phyloP scores from a whole-genome alignment of 371 early-diverging fungal species.

The Sporodiniella umbellata region DNA sequence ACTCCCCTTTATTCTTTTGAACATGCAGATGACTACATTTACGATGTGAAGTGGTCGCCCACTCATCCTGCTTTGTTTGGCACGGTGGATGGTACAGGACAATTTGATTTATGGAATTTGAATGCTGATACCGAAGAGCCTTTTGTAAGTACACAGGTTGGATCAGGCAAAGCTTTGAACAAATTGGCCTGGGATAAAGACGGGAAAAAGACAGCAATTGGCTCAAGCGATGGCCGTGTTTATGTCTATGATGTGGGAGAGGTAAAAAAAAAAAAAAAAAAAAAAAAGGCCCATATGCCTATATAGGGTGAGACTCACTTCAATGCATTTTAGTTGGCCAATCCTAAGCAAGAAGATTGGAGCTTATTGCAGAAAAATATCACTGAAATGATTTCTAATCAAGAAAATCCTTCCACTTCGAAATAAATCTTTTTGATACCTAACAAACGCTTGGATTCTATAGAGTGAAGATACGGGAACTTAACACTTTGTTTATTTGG shows the following conservation, averaged over 20 bases:
- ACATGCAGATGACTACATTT: conserved; percentile 91
- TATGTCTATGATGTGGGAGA: conserved; percentile 91
- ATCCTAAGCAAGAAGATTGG: conserved; percentile 67
- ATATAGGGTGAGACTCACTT: background rate
- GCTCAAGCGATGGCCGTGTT: conserved; percentile 86
- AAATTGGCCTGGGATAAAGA: conserved; percentile 91
- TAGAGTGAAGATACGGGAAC: no score
- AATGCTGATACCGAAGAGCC: conserved; percentile 86
- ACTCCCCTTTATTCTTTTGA: conserved; percentile 88
- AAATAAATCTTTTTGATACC: conserved; percentile 9
- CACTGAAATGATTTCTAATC: conserved; percentile 61
- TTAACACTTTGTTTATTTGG: background rate
- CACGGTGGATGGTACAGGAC: conserved; percentile 87
- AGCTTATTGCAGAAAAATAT: conserved; percentile 64
- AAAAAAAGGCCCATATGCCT: background rate
- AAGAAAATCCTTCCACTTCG: conserved; percentile 30
- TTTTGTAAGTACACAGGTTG: conserved; percentile 63
- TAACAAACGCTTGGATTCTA: no score
- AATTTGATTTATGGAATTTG: conserved; percentile 89
- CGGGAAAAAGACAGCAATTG: conserved; percentile 78
- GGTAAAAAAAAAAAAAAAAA: conserved; percentile 42
- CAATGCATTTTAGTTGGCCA: conserved; percentile 44
- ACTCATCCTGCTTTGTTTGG: conserved; percentile 92
- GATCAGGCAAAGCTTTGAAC: conserved; percentile 81
- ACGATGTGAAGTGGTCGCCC: conserved; percentile 96